phyloP scores from a whole-genome alignment of 140 eudicot species.

The Stevia rebaudiana region DNA sequence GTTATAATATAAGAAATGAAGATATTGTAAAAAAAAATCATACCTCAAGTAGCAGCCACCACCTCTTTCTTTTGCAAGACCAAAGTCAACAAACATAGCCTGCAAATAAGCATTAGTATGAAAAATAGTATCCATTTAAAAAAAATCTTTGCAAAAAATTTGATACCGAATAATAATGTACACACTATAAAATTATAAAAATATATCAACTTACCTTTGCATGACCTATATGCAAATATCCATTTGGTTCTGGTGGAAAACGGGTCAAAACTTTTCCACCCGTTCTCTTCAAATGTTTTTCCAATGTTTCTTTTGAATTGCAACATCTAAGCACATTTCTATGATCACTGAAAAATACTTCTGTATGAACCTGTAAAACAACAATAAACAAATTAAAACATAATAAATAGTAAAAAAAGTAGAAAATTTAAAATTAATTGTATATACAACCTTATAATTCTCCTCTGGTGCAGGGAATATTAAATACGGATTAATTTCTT shows the following conservation, averaged over 20 bases:
- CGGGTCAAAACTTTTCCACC: slow-evolving; percentile 87
- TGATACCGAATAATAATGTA: slow-evolving; percentile 3
- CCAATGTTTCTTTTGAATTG: slow-evolving; percentile 69
- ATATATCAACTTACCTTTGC: slow-evolving; percentile 61
- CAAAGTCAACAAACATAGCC: slow-evolving; percentile 99
- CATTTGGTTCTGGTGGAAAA: slow-evolving; percentile 99
- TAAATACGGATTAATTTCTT: slow-evolving; percentile 76
- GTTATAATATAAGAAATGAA: background rate
- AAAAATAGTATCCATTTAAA: background rate
- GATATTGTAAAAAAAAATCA: background rate
- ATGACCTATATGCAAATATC: slow-evolving; percentile 94
- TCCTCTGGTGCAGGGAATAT: slow-evolving; percentile 86
- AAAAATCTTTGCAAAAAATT: background rate
- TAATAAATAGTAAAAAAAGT: background rate
- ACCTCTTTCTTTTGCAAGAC: slow-evolving; percentile 88
- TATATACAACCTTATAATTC: slow-evolving; percentile 57
- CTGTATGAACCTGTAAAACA: slow-evolving; percentile 83
- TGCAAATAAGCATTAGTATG: slow-evolving; percentile 24
- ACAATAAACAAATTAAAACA: slow-evolving; percentile 3
- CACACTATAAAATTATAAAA: background rate
- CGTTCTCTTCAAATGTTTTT: slow-evolving; percentile 61
- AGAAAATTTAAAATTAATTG: background rate
- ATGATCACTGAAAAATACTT: slow-evolving; percentile 77
- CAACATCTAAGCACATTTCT: slow-evolving; percentile 72
- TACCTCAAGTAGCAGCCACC: slow-evolving; percentile 94